Percentiles rank a stretch among this genome's conserved stretches.
Evolutionary conservation across 148 eudicot genomes (phyloP).

Genomic region (Fagopyrum homotropicum): DNA sequence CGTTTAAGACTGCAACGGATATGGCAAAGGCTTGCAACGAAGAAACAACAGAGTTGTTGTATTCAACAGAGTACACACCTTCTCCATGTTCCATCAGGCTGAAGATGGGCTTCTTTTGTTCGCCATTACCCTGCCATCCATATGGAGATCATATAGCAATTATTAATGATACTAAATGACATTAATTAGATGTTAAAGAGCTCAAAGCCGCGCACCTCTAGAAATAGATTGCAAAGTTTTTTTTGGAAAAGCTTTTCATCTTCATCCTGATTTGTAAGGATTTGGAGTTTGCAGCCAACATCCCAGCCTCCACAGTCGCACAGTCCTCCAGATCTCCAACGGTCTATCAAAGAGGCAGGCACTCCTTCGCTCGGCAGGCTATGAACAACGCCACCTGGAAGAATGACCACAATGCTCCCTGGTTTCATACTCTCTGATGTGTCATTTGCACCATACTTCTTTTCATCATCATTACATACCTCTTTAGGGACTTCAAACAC

Average conservation of each 20-base stretch:
- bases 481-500: constrained; percentile 35
- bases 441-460: constrained; percentile 13
- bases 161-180: neutral
- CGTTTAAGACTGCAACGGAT: constrained; percentile 48
- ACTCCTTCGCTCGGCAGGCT: constrained; percentile 52
- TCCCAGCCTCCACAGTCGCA: constrained; percentile 99
- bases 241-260: constrained; percentile 13
- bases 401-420: constrained; percentile 33
- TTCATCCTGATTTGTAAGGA: constrained; percentile 35
- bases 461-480: constrained; percentile 15
- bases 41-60: constrained; percentile 49
- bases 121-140: constrained; percentile 36
- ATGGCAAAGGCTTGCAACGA: constrained; percentile 71
- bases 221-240: constrained; percentile 43
- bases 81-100: constrained; percentile 47
- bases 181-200: neutral
- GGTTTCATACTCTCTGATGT: neutral
- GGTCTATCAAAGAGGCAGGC: constrained; percentile 61
- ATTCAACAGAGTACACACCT: constrained; percentile 61
- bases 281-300: constrained; percentile 65
- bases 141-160: neutral
- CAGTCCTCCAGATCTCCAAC: constrained; percentile 81
- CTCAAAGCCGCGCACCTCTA: constrained; percentile 37
- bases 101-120: constrained; percentile 41
- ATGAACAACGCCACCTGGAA: constrained; percentile 73